Evolutionary conservation across 805 yeast genomes (phyloP), one percentile per base, ranked within the genome.

Genomic region (Pichia nakasei): DNA sequence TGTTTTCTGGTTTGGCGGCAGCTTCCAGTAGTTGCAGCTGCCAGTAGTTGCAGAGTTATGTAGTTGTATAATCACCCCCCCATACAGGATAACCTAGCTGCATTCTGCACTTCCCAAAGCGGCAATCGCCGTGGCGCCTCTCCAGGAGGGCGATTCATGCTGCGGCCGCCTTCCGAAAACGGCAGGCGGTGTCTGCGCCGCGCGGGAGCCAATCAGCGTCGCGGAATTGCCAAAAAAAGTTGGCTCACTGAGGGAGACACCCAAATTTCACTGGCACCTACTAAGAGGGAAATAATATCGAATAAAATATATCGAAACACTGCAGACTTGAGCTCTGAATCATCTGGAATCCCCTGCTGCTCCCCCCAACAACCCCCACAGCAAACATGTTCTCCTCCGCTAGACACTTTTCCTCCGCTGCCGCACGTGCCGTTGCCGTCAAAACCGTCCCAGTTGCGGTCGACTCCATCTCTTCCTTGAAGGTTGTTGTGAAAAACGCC

Each of bases 401-500:
- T 35, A 61, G 67, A 59, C 51, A 60, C 26, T 62, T 61, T 48
- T 58, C 72, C 40, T 58, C 70, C 20, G 57, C 69, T 43, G 61
- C 71, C 44, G 57, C 68, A 41, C 69, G 75, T 48, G 67, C 82
- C 41, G 67, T 79, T 40, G 58, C 62, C 42, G 50, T 63, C 46
- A 54, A 67, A 45, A 48, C 72, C 18, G 57, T 57, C 44, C 58
- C 67, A 38, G 65, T 73, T 29, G 61, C 81, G 45, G 66, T 78
- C 40, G 80, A 85, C 44, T 73, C 78, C 55, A 76, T 86, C 48
- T 82, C 96, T 50, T 72, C 82, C 43, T 69, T 93, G 46, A 74
- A 89, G 43, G 86, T 91, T 48, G 80, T 83, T 50, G 81, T 91
- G 54, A 70, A 71, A 55, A 81, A 81, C 58, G 94, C 85, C 51